Conservation (phyloP, 2,329 filamentous ascomycete species). For the Pyrenophora tritici-repentis region DNA sequence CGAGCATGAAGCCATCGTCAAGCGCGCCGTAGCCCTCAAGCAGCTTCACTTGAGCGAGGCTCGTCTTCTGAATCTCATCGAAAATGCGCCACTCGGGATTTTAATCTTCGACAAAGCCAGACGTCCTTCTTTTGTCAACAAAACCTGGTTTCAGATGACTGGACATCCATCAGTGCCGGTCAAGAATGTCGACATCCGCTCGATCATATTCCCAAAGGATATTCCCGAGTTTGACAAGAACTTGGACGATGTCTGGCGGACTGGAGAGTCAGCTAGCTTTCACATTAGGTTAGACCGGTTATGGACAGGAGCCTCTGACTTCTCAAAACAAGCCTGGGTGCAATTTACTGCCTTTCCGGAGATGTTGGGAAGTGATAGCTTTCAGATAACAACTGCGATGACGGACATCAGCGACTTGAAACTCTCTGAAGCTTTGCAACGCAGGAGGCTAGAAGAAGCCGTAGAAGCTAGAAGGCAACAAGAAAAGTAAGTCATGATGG, state of each 20-base stretch:
- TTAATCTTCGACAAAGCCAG: not conserved
- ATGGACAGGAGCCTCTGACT: not conserved
- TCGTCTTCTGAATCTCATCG: conserved; percentile 1
- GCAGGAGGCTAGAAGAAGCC: not conserved
- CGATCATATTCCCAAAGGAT: not conserved
- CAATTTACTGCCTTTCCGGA: not conserved
- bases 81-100: conserved; percentile 1
- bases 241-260: not conserved
- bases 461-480: conserved; percentile 3
- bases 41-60: not conserved
- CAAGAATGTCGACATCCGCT: not conserved
- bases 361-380: not conserved
- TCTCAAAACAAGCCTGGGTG: conserved; percentile 2
- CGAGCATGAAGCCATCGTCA: not conserved
- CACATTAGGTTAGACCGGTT: not conserved
- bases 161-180: not conserved
- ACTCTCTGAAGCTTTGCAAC: not conserved
- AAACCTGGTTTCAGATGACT: conserved; percentile 5
- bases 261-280: not conserved
- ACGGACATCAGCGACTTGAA: conserved; percentile 5
- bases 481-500: not conserved
- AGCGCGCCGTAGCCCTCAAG: not conserved
- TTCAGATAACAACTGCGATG: conserved; percentile 1
- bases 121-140: conserved; percentile 2
- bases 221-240: not conserved